Evolutionary conservation across 495 filamentous ascomycete genomes (phyloP), one percentile per base, ranked within the genome.

Genomic region (Podospora pseudoanserina): DNA sequence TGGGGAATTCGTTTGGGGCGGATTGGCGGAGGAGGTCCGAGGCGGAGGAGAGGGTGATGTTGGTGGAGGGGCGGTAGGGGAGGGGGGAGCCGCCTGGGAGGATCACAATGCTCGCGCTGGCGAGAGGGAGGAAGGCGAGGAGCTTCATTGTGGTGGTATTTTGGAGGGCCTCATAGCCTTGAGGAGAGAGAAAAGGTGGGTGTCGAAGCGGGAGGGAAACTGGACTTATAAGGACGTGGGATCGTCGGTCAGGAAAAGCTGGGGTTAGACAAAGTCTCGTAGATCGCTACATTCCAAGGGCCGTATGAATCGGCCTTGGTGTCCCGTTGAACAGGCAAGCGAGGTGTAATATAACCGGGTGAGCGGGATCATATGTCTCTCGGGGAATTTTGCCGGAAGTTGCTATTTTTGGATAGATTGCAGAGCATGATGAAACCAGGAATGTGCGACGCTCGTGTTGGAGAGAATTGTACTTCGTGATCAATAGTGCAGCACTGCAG

Each of bases 1-100:
- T 63, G 32, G 64, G 64, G 54, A 70, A 66, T 23, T 70, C 64
- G 54, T 32, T 30, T 0, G 64, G 32, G 30, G 68, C 60, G 0
- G 49, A 53, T 34, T 23, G 27, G n/a, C 64, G 64, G 11, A 70
- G 68, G 28, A 69, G 30, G 16, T 63, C 61, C 5, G 28, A 16
- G 61, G 61, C 61, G 13, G 61, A 44, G 28, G 20, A 32, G 60
- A 62, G 20, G 27, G 32, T 44, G 13, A 20, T 20, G n/a, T 28
- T 15, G 28, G 61, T 5, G 11, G 28, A 15, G 30, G 30, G 28
- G n/a, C 32, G 28, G 61, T 63, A 63, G n/a, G 61, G 61, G 34
- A 63, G 61, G 61, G 61, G 61, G 32, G 16, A 19, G 9, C 61
- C 61, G 15, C 61, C 61, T 28, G 61, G 61, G 15, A 63, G 61